Percentiles rank a stretch among this genome's conserved stretches.
These are phyloP conservation scores for Berberis vulgaris DNA, from an alignment of 164 flowering plant genomes.

Conservation along the genomic window DNA sequence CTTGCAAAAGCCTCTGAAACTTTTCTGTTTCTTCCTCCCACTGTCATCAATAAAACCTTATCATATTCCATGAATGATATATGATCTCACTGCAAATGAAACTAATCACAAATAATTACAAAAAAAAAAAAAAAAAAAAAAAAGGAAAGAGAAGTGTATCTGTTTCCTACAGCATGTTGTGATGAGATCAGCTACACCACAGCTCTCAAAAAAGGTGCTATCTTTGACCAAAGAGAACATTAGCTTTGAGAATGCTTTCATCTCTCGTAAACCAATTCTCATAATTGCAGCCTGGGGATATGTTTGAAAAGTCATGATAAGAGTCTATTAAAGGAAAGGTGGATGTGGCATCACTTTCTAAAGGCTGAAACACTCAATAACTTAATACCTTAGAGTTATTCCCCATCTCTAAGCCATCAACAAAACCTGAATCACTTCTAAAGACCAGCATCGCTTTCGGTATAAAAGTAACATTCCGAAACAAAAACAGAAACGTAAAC, in stretches of 20 bases:
- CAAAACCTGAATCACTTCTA: conserved; percentile 52
- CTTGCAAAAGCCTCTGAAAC: conserved; percentile 93
- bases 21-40: conserved; percentile 97
- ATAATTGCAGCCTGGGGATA: conserved; percentile 78
- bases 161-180: conserved; percentile 78
- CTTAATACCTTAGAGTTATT: conserved; percentile 75
- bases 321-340: not conserved
- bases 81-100: not conserved
- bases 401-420: conserved; percentile 97
- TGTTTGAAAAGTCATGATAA: not conserved
- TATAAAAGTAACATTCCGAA: not conserved
- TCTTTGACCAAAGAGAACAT: conserved; percentile 79
- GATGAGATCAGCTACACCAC: conserved; percentile 96
- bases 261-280: conserved; percentile 93
- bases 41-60: conserved; percentile 26
- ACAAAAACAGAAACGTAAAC: not conserved
- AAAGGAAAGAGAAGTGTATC: not conserved
- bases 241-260: conserved; percentile 86
- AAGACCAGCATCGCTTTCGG: not conserved
- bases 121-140: not conserved
- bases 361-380: not conserved
- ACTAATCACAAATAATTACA: not conserved
- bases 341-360: not conserved
- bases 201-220: conserved; percentile 93
- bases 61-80: not conserved